Conservation (phyloP, 768 basidiomycete genomes). For the Albatrellus ellisii region DNA sequence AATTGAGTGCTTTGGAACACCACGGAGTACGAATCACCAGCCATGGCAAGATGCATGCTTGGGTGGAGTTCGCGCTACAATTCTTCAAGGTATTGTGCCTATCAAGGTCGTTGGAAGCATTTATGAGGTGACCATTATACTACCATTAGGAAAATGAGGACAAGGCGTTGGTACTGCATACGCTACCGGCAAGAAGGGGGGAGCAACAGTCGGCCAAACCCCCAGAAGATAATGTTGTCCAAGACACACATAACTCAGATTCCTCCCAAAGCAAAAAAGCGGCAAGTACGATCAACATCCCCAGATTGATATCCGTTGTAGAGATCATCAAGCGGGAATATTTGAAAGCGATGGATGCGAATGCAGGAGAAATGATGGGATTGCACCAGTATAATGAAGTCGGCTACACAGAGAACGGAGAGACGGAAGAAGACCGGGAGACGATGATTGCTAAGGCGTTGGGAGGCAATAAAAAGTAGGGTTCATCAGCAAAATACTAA, state of each 20-base stretch:
- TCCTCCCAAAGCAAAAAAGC: conserved; percentile 8
- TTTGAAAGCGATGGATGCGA: conserved; percentile 33
- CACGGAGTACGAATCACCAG: conserved; percentile 39
- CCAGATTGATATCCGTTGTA: conserved; percentile 61
- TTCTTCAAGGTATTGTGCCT: conserved; percentile 36
- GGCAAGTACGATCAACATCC: conserved; percentile 30
- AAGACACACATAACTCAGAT: not conserved
- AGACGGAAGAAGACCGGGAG: conserved; percentile 13
- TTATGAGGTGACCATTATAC: not conserved
- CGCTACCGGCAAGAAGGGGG: not conserved
- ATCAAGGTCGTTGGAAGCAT: not conserved
- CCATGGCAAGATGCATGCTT: conserved; percentile 39
- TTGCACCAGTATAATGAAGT: conserved; percentile 72
- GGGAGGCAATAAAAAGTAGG: conserved; percentile 47
- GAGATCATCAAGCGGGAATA: conserved; percentile 84
- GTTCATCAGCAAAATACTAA: conserved; percentile 14
- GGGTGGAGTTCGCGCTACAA: conserved; percentile 39
- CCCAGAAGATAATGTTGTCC: not conserved
- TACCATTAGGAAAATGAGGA: not conserved
- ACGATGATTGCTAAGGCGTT: conserved; percentile 26
- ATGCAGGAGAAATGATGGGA: conserved; percentile 24
- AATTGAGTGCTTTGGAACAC: not conserved
- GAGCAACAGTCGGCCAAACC: not conserved
- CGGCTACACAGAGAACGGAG: conserved; percentile 22
- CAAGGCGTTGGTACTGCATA: not conserved